Evolutionary conservation across 2,329 filamentous ascomycete species (phyloP), one percentile per base, ranked within the genome.

Genomic region (Ascochyta clinopodiicola): DNA sequence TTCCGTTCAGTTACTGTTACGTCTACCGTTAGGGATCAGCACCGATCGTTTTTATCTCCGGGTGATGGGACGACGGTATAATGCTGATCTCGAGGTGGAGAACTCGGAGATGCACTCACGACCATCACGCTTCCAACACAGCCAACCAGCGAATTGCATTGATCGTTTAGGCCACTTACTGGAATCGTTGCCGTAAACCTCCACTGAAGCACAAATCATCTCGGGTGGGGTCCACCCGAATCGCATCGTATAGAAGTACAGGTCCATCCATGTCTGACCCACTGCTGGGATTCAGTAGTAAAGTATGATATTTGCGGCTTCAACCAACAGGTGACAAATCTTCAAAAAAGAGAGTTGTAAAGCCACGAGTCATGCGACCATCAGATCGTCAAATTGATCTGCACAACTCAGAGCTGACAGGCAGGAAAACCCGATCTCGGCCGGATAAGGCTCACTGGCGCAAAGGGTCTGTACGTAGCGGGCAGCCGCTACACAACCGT

Each of bases 331-430:
- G 40, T 50, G 36, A 56, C 46, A 43, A 46, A 46, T 42, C 19
- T 19, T 29, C 25, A 56, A 10, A 29, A 45, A 31, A 31, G 17
- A 21, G 35, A 24, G 19, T 19, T 43, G 31, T 5, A 46, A 35
- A n/a, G n/a, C 29, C 22, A 22, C 42, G 52, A 56, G 13, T 50
- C 46, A 56, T 50, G 40, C 19, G 36, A n/a, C 3, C 2, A 10
- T 15, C 24, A 36, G 52, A 56, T 56, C 52, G 35, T 22, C 40
- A 42, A 46, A 54, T 22, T 17, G 51, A 54, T 54, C 51, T 48
- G 44, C 51, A 39, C 25, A 17, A 53, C 15, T 37, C 39, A 34
- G 4, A 19, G 17, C 17, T 7, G n/a, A 8, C 22, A 24, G 51
- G 51, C 39, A 48, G 43, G 51, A 47, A 31, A 38, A 56, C 42